Conservation (phyloP, 768 basidiomycete genomes). For the Podaxis sp. region DNA sequence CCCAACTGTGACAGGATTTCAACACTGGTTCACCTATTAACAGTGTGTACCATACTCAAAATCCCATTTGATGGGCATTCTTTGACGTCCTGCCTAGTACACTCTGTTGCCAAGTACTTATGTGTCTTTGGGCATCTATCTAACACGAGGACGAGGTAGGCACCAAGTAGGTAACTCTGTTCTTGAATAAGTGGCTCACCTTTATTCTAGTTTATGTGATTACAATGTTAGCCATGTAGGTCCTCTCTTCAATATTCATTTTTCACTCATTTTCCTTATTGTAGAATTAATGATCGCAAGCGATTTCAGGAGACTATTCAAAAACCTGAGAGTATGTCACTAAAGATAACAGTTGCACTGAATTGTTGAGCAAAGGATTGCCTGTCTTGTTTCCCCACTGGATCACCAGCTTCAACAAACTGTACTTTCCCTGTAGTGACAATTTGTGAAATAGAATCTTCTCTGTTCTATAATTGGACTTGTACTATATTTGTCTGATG, state of each 20-base stretch:
- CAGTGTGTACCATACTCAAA: neutral
- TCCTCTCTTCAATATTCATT: neutral
- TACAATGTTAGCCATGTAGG: conserved; percentile 2
- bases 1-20: neutral
- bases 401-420: no score
- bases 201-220: conserved; percentile 1
- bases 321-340: neutral
- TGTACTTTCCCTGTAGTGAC: no score
- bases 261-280: neutral
- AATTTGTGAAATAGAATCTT: no score
- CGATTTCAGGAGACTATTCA: neutral
- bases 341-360: neutral
- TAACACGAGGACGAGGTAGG: conserved; percentile 4
- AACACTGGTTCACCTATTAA: conserved; percentile 1
- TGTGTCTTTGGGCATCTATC: neutral
- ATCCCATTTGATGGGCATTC: neutral
- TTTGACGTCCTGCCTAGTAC: neutral
- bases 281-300: neutral
- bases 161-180: no score
- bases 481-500: no score
- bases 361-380: neutral
- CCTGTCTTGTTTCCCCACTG: no score
- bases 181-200: neutral
- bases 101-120: neutral
- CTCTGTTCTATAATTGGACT: no score